Evolutionary conservation across 208 protist genomes (phyloP), one percentile per base, ranked within the genome.

Genomic region (Trypanosoma lewisi): DNA sequence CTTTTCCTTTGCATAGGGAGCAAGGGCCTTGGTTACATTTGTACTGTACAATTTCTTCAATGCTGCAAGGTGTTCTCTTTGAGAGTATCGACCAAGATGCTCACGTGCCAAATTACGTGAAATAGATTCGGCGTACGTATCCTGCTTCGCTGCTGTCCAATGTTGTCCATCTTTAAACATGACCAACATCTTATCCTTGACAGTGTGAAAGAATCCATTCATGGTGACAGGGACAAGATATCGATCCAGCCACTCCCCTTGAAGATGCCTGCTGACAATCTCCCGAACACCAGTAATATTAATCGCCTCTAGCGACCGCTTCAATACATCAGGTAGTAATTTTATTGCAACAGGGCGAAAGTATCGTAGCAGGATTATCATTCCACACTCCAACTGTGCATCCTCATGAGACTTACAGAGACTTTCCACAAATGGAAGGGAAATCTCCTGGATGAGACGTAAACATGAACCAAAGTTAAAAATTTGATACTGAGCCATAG

Each of bases 91-190:
- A 6, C 28, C 19, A n/a, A 49, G 11, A 36, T 36, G 25, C 6
- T 54, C 27, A 39, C 14, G 4, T 11, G 6, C 9, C 34, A 70
- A 37, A 23, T 52, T 21, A 8, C 53, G 16, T 2, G 50, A 16
- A 31, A 63, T 55, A 21, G 64, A 63, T 30, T 45, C 57, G 23
- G 64, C 64, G 28, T 70, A 70, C 36, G 8, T 70, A 6, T 58
- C 27, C 48, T 70, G 64, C 33, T 63, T 54, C 21, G 27, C 45
- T 7, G 48, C 25, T 5, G 64, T 63, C 64, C 64, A 70, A 16
- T 27, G 21, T 25, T 57, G 21, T 8, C 55, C 64, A 25, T 61
- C 44, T 14, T 36, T 47, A 47, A 57, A 59, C 5, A 28, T 25
- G 51, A 52, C 27, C 33, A 59, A 9, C 14, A 0, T 5, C n/a